Percentiles rank a stretch among this genome's conserved stretches.
Conservation (phyloP, 306 rosid species). For the Malus orientalis region DNA sequence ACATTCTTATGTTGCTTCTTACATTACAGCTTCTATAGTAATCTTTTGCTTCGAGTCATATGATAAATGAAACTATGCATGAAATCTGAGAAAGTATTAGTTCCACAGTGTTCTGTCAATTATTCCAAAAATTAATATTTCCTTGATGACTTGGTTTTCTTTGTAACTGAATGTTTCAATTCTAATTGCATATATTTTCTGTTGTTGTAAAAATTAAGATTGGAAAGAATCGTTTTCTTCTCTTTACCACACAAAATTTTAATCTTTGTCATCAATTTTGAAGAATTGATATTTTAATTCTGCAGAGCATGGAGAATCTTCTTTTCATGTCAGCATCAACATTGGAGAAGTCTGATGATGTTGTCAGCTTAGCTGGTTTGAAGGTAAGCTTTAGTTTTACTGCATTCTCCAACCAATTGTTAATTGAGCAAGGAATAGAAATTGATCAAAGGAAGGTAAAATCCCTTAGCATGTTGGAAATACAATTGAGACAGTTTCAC, state of each 20-base stretch:
- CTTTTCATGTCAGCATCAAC: slow-evolving; percentile 25
- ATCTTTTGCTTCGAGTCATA: background rate
- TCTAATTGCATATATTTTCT: background rate
- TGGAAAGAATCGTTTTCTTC: background rate
- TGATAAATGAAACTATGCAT: background rate
- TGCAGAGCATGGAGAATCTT: slow-evolving; percentile 36
- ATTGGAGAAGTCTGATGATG: slow-evolving; percentile 22
- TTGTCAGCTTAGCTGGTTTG: background rate
- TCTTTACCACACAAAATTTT: background rate
- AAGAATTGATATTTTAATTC: background rate
- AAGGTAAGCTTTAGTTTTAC: slow-evolving; percentile 15
- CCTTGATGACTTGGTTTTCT: background rate
- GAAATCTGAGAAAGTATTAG: background rate
- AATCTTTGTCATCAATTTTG: background rate
- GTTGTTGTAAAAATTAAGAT: no score
- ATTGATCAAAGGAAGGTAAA: background rate
- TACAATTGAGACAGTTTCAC: background rate
- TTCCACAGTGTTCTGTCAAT: background rate
- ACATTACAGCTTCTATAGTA: background rate
- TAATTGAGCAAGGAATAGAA: background rate
- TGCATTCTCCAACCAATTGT: background rate
- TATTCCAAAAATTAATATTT: background rate
- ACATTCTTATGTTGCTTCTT: slow-evolving; percentile 1
- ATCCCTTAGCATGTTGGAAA: background rate
- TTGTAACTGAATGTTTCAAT: background rate